Evolutionary conservation across 2,329 filamentous ascomycete species (phyloP), one percentile per base, ranked within the genome.

Genomic region (Aureobasidium sp.): DNA sequence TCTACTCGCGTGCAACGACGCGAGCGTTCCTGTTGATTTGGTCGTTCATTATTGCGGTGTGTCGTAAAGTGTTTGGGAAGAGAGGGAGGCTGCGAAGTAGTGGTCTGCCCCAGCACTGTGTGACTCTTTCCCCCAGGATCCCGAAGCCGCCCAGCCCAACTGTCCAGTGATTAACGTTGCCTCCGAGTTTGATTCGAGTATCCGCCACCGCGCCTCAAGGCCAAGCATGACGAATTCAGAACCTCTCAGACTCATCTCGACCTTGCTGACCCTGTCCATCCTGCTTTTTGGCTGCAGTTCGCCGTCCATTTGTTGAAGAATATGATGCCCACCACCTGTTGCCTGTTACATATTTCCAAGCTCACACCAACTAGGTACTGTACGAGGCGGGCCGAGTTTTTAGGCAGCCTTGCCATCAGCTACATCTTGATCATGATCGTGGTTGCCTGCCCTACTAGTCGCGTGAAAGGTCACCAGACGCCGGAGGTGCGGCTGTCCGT

Each of bases 371-470:
- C 33, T 33, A 40, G 49, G 49, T 23, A 40, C 23, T 21, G 11
- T 21, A 19, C 40, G 51, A 43, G 51, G 51, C n/a, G n/a, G 50
- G 25, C 23, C 47, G 50, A 54, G 10, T 42, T 29, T 42, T 43
- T 43, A 55, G 51, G 51, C 51, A 55, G 51, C 51, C 51, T 43
- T 43, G 51, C 38, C 37, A 29, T 40, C 49, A 51, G 50, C 50
- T 42, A n/a, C 31, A 19, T 31, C n/a, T 33, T 37, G 23, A 53
- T 38, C 35, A 38, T 53, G 33, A 40, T 49, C 45, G 21, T 29
- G 49, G 49, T 40, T 40, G 35, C 49, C 49, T 38, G 49, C 33
- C 21, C 23, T 27, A 40, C 33, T 3, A 38, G 47, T 40, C 49
- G 47, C 29, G 47, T 38, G 13, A 29, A 40, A 40, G 43, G 49